Conservation (phyloP, 768 basidiomycete genomes). For the Pleurotus tuber-regium region DNA sequence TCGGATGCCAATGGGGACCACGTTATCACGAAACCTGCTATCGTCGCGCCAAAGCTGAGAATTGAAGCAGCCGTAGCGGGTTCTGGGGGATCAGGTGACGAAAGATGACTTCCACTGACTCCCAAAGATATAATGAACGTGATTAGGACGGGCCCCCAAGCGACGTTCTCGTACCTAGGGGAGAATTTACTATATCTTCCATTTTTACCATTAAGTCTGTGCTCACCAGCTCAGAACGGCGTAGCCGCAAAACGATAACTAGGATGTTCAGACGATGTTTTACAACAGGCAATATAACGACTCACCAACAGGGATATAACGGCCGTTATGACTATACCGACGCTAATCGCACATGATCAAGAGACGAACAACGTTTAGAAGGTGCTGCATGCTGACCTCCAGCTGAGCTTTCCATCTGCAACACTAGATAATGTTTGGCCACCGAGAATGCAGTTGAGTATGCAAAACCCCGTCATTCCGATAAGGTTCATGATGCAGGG, state of each 20-base stretch:
- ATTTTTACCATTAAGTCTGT: too few relatives aligned
- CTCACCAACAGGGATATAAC: conserved; percentile 48
- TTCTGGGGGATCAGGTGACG: conserved; percentile 25
- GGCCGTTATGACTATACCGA: conserved; percentile 60
- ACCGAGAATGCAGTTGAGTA: conserved; percentile 61
- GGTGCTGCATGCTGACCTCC: conserved; percentile 25
- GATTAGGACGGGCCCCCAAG: conserved; percentile 58
- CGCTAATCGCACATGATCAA: conserved; percentile 6
- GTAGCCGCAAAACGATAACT: conserved; percentile 61
- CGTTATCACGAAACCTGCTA: conserved; percentile 55
- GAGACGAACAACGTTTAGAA: not conserved
- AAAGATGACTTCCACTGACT: conserved; percentile 49
- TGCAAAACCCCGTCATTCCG: conserved; percentile 55
- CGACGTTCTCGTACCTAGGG: conserved; percentile 50
- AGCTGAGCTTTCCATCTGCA: conserved; percentile 24
- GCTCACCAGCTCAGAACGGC: conserved; percentile 47
- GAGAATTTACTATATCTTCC: too few relatives aligned
- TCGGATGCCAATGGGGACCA: conserved; percentile 47
- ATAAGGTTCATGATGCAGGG: conserved; percentile 49
- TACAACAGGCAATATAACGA: too few relatives aligned
- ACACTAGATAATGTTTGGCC: conserved; percentile 39
- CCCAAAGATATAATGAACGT: conserved; percentile 52
- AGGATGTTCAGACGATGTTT: too few relatives aligned
- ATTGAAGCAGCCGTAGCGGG: conserved; percentile 41
- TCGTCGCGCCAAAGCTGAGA: conserved; percentile 46